Conservation (phyloP, 305 asterid genomes). For the Plantago coronopus region DNA sequence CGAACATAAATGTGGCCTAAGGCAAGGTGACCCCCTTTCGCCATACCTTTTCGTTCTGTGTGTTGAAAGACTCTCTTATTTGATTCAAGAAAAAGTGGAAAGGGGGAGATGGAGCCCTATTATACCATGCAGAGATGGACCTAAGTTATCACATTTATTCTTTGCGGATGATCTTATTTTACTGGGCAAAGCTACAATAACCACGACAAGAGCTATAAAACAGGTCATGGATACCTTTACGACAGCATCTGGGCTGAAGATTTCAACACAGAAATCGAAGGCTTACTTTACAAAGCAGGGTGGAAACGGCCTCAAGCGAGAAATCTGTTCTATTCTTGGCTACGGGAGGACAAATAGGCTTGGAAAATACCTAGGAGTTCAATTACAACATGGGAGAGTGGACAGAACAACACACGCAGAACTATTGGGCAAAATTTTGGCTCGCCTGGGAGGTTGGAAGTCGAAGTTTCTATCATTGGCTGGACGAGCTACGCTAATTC, state of each 20-base stretch:
- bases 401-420: rapidly evolving
- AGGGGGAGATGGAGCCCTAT: neutral
- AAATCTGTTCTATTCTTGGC: neutral
- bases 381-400: neutral
- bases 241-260: neutral
- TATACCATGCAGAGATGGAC: neutral
- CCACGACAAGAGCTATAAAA: neutral
- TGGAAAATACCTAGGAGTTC: neutral
- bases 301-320: neutral
- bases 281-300: neutral
- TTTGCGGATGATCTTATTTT: constrained; percentile 1
- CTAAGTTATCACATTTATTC: neutral
- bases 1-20: neutral
- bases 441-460: neutral
- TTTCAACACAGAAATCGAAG: neutral
- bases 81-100: neutral
- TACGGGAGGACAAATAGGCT: neutral
- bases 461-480: neutral
- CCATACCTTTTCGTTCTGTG: neutral
- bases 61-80: neutral
- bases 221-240: neutral
- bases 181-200: neutral
- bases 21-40: neutral
- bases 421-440: neutral
- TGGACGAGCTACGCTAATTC: neutral